Evolutionary conservation across 306 rosid genomes (phyloP).

Genomic region (Dalbergia cochinchinensis): DNA sequence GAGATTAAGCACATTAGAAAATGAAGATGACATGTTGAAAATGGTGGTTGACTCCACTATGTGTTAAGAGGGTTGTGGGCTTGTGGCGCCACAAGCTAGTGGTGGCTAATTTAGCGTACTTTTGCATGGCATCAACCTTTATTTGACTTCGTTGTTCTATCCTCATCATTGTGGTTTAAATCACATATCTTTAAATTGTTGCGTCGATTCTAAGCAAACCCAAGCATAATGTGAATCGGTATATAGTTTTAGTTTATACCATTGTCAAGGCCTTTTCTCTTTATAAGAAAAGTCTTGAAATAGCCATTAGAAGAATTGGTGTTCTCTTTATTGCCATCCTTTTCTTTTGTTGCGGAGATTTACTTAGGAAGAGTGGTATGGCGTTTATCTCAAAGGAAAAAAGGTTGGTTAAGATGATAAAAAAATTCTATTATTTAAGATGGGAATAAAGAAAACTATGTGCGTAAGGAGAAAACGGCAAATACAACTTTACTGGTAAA

Average conservation of each 20-base stretch:
- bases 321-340: neutral
- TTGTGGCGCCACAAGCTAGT: neutral
- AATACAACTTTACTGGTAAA: too few relatives aligned
- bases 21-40: neutral
- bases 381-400: too few relatives aligned
- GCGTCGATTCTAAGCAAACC: slow-evolving; percentile 39
- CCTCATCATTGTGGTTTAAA: neutral
- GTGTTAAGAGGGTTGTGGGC: neutral
- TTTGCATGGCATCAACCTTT: slow-evolving; percentile 35
- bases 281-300: neutral
- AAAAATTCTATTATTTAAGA: neutral
- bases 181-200: neutral
- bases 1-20: neutral
- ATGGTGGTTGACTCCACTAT: slow-evolving; percentile 14
- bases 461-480: too few relatives aligned
- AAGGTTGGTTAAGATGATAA: neutral
- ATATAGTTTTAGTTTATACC: neutral
- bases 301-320: neutral
- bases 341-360: neutral
- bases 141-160: neutral
- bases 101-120: slow-evolving; percentile 24
- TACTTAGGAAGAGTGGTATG: neutral
- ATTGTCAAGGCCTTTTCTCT: neutral
- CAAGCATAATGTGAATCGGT: neutral
- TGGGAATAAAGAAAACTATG: neutral